Base-by-base conservation (phyloP, 345 rosid genomes). In the Populus pruinosa region DNA sequence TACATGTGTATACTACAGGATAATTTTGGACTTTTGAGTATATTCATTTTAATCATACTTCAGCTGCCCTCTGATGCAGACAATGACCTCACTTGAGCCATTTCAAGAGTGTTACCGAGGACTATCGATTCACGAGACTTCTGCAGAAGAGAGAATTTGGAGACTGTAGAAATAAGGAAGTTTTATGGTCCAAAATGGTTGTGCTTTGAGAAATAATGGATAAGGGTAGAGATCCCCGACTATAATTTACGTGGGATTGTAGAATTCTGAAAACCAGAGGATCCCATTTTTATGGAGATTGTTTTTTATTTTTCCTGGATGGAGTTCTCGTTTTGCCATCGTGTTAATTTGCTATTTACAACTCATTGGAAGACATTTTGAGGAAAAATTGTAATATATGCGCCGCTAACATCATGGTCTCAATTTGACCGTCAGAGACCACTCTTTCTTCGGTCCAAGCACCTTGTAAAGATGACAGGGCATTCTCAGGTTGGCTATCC, bases 401-500 rank as follows among this genome's bases (percentile, higher is more conserved):
- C 63, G 47, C 70, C 56, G 44, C 63, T 74, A 73, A 79, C 76
- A 18, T 44, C 69, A 25, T 65, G 41, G 65, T 67, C 70, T 10
- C 23, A 70, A 11, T 47, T 79, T 63, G 70, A 25, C 13, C 12
- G 6, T 44, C 64, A 61, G 63, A 31, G 36, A 53, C 80, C 67
- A 64, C 69, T 35, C 36, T 18, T 55, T 69, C 47, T 53, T 76
- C 44, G 70, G 80, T 71, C 77, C 14, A 39, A 67, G 47, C 79
- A 44, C n/a, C 13, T 13, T n/a, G 65, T n/a, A 21, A 31, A 39
- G 67, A 71, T 27, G 39, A 38, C 63, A 43, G 33, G 69, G 79
- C 77, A 53, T 73, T 81, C 79, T 71, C 84, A 84, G 90, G 89
- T 86, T 43, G 68, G 83, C 35, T 23, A 27, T 59, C 27, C 63